These are phyloP conservation scores for Nakazawaea anatomiae DNA, from an alignment of 805 yeast species.

Conservation along the genomic window DNA sequence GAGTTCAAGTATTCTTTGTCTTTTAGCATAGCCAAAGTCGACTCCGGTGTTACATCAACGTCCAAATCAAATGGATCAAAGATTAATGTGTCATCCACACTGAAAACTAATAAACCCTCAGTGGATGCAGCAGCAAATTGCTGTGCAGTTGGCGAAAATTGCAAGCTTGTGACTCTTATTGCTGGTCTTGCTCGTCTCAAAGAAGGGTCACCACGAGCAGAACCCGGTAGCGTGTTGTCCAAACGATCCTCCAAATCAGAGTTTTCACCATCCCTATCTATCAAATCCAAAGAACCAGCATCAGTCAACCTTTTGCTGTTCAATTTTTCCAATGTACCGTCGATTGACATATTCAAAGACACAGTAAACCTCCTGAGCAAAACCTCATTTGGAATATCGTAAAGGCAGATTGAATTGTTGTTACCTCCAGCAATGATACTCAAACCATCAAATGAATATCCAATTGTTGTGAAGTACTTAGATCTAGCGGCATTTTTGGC, in stretches of 20 bases:
- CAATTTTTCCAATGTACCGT: slow-evolving; percentile 76
- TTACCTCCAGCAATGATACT: slow-evolving; percentile 90
- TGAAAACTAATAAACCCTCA: slow-evolving; percentile 80
- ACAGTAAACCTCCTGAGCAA: slow-evolving; percentile 75
- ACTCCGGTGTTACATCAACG: slow-evolving; percentile 81
- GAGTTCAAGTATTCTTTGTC: slow-evolving; percentile 69
- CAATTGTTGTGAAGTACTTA: slow-evolving; percentile 72
- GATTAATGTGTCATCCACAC: slow-evolving; percentile 65
- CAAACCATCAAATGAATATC: slow-evolving; percentile 86
- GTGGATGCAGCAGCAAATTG: slow-evolving; percentile 95
- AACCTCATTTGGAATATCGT: slow-evolving; percentile 86
- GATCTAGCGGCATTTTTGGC: slow-evolving; percentile 79
- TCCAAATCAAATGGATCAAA: slow-evolving; percentile 97
- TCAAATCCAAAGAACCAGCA: slow-evolving; percentile 75
- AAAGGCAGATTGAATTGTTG: slow-evolving; percentile 84
- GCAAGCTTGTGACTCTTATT: slow-evolving; percentile 70
- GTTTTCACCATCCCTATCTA: slow-evolving; percentile 81
- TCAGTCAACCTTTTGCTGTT: slow-evolving; percentile 84
- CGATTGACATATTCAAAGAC: slow-evolving; percentile 82
- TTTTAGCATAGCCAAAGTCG: slow-evolving; percentile 54
- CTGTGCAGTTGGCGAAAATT: slow-evolving; percentile 84
- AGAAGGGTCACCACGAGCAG: slow-evolving; percentile 71
- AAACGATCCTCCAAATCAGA: slow-evolving; percentile 80
- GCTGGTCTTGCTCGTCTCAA: slow-evolving; percentile 73
- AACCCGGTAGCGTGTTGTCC: slow-evolving; percentile 80